Evolutionary conservation across 2,329 filamentous ascomycete species (phyloP).

Genomic region (Colletotrichum sansevieriae): DNA sequence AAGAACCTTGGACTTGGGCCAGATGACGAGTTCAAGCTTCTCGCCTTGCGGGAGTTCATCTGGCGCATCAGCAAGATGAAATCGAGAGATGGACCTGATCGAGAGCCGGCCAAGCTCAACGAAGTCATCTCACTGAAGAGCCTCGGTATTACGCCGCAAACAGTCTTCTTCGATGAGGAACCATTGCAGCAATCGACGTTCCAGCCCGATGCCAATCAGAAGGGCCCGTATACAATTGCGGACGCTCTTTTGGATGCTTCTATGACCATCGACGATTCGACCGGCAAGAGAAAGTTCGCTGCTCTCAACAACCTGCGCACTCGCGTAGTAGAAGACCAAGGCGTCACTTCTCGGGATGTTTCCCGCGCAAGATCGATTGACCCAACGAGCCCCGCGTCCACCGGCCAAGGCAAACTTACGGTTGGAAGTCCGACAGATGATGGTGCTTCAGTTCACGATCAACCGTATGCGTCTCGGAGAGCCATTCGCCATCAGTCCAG

Average conservation of each 20-base stretch:
- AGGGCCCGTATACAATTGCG: constrained; percentile 80
- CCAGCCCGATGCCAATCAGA: constrained; percentile 52
- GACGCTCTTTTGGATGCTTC: constrained; percentile 94
- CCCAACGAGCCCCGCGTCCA: constrained; percentile 53
- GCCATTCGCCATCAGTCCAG: constrained; percentile 70
- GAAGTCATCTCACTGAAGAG: constrained; percentile 81
- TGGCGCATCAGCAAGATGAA: constrained; percentile 85
- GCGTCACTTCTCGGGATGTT: constrained; percentile 44
- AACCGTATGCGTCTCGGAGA: constrained; percentile 58
- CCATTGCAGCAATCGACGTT: constrained; percentile 60
- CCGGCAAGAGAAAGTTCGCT: constrained; percentile 65
- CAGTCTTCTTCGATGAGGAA: constrained; percentile 90
- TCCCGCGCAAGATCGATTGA: constrained; percentile 53
- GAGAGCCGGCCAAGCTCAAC: constrained; percentile 66
- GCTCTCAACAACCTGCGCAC: constrained; percentile 57
- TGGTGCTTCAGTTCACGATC: constrained; percentile 54
- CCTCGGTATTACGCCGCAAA: constrained; percentile 84
- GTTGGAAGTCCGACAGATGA: constrained; percentile 50
- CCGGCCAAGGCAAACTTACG: constrained; percentile 44
- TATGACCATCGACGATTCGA: constrained; percentile 82
- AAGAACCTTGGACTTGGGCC: constrained; percentile 83
- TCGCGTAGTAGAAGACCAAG: constrained; percentile 45
- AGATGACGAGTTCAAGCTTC: constrained; percentile 91
- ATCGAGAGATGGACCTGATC: constrained; percentile 61
- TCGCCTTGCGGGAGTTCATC: constrained; percentile 90